Conservation (phyloP, 2,329 filamentous ascomycete genomes). For the Penicillium sp. region DNA sequence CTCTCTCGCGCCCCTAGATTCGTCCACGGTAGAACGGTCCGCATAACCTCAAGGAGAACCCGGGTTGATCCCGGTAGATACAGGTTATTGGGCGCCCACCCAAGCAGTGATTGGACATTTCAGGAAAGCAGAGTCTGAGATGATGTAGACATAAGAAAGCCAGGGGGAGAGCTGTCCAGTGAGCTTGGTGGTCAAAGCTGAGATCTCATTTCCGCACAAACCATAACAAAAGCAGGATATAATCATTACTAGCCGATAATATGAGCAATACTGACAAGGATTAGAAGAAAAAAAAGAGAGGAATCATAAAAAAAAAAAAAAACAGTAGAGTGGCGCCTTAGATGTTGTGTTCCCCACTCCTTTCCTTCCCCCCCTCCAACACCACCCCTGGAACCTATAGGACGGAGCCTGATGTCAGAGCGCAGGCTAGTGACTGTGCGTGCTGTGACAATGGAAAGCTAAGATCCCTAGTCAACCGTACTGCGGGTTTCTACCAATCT, state of each 20-base stretch:
- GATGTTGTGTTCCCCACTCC: neutral
- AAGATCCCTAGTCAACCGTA: neutral
- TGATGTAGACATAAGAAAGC: neutral
- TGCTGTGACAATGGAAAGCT: neutral
- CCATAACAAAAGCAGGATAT: neutral
- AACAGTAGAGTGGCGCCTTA: neutral
- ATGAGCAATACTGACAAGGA: neutral
- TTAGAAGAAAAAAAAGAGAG: neutral
- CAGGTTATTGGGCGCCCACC: neutral
- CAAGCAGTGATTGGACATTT: neutral
- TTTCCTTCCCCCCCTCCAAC: neutral
- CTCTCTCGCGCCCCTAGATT: conserved; percentile 13
- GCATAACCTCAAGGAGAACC: conserved; percentile 5
- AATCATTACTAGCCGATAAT: neutral
- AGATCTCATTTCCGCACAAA: neutral
- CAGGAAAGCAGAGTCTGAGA: neutral
- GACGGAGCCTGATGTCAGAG: conserved; percentile 17
- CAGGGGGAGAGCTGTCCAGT: neutral
- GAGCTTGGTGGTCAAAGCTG: neutral
- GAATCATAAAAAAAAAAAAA: neutral
- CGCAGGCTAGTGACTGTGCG: neutral
- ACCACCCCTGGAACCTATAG: neutral
- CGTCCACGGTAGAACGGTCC: conserved; percentile 14
- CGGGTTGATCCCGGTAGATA: conserved; percentile 4
- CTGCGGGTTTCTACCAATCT: neutral